Evolutionary conservation across 257 asterid species (phyloP).

Genomic region (Solanum corneliomulleri): DNA sequence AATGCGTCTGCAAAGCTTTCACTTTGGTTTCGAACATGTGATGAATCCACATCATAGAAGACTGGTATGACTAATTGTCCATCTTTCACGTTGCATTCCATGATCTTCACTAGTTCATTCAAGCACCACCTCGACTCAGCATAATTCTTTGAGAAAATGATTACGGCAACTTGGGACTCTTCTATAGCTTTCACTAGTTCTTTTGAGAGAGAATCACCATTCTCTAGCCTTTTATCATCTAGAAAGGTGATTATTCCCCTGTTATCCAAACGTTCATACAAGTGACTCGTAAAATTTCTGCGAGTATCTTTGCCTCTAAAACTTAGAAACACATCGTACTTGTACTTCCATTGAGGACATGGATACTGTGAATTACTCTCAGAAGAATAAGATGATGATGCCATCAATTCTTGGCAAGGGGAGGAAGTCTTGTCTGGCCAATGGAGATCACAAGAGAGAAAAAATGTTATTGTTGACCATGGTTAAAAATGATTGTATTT

Average conservation of each 20-base stretch:
- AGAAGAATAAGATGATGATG: background rate
- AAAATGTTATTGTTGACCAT: background rate
- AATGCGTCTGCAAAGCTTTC: background rate
- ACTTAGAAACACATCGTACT: background rate
- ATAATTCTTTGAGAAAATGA: background rate
- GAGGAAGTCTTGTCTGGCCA: background rate
- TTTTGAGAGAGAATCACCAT: background rate
- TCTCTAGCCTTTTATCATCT: background rate
- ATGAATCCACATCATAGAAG: background rate
- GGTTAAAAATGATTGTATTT: background rate
- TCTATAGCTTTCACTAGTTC: background rate
- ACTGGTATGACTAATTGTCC: background rate
- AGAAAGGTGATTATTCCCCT: background rate
- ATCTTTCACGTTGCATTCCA: background rate
- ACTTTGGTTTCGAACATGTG: background rate
- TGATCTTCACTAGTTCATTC: background rate
- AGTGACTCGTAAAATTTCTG: background rate
- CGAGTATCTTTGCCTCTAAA: background rate
- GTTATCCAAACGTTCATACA: fast-evolving
- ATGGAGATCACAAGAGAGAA: background rate
- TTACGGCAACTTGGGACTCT: background rate
- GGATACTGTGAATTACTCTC: background rate
- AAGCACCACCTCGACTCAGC: background rate
- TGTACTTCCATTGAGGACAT: background rate
- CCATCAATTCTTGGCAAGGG: background rate